Conservation (phyloP, 108 stramenopile genomes). For the Schizochytrium sp. region DNA sequence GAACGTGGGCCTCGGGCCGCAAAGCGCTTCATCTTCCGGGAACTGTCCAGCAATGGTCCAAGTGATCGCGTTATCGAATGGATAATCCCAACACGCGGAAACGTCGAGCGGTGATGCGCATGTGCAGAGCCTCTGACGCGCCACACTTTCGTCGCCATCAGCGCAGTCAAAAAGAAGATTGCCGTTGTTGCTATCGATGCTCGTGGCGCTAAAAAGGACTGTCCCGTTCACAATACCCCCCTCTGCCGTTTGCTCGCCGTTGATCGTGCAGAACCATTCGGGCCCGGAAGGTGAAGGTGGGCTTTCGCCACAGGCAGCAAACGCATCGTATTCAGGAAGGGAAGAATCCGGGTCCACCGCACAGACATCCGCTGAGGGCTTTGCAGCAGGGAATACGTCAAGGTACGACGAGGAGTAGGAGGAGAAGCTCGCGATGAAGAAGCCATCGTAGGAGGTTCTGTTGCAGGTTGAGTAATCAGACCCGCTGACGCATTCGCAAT, state of each 20-base stretch:
- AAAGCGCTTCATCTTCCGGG: neutral
- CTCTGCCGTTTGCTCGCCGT: neutral
- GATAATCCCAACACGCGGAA: neutral
- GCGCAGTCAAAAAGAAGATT: neutral
- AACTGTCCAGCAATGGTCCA: too few relatives aligned
- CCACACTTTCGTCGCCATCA: neutral
- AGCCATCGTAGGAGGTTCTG: neutral
- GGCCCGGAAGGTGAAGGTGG: neutral
- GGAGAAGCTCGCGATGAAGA: neutral
- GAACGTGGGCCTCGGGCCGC: neutral
- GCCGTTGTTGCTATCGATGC: neutral
- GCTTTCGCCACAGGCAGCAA: neutral
- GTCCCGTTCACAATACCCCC: neutral
- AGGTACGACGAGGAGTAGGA: neutral
- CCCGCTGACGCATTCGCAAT: neutral
- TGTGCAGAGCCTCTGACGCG: neutral
- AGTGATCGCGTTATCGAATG: too few relatives aligned
- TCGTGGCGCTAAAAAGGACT: too few relatives aligned
- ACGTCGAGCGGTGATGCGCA: neutral
- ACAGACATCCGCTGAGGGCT: neutral
- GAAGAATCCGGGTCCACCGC: neutral
- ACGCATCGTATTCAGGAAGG: neutral
- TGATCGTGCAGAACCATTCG: neutral
- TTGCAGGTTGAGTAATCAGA: neutral
- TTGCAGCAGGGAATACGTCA: neutral